phyloP scores from a whole-genome alignment of 768 basidiomycete species.

The Rhodotorula babjevae region DNA sequence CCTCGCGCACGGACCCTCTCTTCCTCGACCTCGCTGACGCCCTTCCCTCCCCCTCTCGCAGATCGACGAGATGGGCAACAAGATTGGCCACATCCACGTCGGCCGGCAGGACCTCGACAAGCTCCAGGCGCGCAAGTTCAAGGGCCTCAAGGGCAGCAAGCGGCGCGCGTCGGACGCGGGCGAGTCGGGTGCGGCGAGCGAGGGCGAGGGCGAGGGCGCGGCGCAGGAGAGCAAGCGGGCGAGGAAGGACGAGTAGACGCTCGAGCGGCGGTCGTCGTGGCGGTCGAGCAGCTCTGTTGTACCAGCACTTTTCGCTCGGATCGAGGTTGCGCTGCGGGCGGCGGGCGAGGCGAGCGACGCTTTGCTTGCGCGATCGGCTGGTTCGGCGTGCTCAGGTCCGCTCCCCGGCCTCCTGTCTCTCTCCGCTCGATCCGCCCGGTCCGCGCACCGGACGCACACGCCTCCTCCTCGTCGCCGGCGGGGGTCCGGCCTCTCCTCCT shows the following conservation, averaged over 20 bases:
- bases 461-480: no score
- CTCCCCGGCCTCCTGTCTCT: no score
- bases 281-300: background rate
- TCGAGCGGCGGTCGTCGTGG: background rate
- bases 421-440: no score
- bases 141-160: constrained; percentile 62
- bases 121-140: constrained; percentile 93
- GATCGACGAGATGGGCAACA: constrained; percentile 89
- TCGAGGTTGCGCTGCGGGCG: no score
- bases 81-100: constrained; percentile 83
- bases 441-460: no score
- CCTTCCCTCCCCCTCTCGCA: background rate
- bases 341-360: no score
- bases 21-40: background rate
- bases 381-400: no score
- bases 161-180: constrained; percentile 42
- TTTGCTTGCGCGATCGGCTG: no score
- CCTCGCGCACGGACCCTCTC: background rate
- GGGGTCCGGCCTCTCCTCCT: no score
- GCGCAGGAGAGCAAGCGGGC: background rate
- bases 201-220: background rate
- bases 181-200: constrained; percentile 6
- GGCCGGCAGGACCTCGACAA: constrained; percentile 67
- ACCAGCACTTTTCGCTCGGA: background rate
- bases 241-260: background rate